Evolutionary conservation across 2,329 filamentous ascomycete genomes (phyloP), one percentile per base, ranked within the genome.

Genomic region (Purpureocillium lavendulum): DNA sequence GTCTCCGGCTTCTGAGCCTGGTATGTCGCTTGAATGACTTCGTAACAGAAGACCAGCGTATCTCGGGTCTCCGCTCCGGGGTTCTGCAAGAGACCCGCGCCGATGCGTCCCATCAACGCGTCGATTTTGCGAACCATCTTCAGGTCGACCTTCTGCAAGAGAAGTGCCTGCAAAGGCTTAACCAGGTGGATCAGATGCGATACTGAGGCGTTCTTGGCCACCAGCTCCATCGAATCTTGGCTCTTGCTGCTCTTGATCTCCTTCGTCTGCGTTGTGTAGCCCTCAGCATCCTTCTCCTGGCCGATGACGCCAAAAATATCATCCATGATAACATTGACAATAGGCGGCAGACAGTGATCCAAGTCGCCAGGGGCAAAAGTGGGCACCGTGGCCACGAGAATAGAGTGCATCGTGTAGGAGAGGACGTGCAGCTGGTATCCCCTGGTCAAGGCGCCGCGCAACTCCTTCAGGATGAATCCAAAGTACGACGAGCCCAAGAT

Each of bases 241-340:
- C 89, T 96, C 69, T 97, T 98, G 69, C 86, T 96, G 61, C 86
- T 92, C 68, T 95, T 97, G 41, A 98, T 83, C 64, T 98, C 92
- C 61, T 94, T 95, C 82, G 94, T 96, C 61, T 90, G 85, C 57
- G 81, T 95, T 40, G 84, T 82, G 58, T 98, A 98, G 39, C 89
- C 92, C 51, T 96, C 88, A 0, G 90, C 90, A 52, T 98, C 92
- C 62, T 98, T 98, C 56, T 98, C 90, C 63, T 95, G 85, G 2
- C 92, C 92, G 28, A 84, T 84, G 6, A 80, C 78, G 24, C 94
- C 94, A 55, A 98, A 98, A 11, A 94, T 92, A 56, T 98, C 94
- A 54, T 98, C 92, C 86, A 98, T 92, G 47, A 97, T 82, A 33
- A 98, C 78, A 2, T 78, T 74, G 34, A 94, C 80, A 33, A 97